Percentiles rank a stretch among this genome's conserved stretches.
phyloP scores from a whole-genome alignment of 768 basidiomycete species.

The Piloderma croceum region DNA sequence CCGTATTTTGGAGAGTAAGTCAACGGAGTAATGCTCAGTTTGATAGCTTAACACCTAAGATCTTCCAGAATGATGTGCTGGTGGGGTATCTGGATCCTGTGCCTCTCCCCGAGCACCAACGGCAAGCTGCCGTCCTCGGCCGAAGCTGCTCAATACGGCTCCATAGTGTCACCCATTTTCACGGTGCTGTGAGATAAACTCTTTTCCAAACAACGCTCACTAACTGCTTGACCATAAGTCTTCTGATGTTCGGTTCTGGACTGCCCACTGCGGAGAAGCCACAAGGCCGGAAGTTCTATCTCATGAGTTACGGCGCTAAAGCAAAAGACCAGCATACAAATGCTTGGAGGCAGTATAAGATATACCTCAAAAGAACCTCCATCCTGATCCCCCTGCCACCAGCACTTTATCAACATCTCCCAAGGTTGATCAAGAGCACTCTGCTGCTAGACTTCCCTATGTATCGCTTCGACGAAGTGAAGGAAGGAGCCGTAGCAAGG shows the following conservation, averaged over 20 bases:
- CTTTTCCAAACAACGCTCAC: background rate
- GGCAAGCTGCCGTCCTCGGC: slow-evolving; percentile 36
- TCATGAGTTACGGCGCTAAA: slow-evolving; percentile 41
- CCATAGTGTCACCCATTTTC: slow-evolving; percentile 58
- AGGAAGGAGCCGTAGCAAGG: slow-evolving; percentile 40
- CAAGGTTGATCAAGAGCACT: slow-evolving; percentile 46
- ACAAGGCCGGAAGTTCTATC: slow-evolving; percentile 52
- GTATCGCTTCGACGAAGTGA: slow-evolving; percentile 50
- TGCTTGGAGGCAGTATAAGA: slow-evolving; percentile 51
- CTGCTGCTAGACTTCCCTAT: slow-evolving; percentile 59
- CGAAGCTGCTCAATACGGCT: slow-evolving; percentile 51
- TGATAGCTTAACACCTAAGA: slow-evolving; percentile 1
- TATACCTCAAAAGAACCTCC: slow-evolving; percentile 51
- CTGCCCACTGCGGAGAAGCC: slow-evolving; percentile 69
- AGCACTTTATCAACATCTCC: slow-evolving; percentile 45
- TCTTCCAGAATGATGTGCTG: slow-evolving; percentile 49
- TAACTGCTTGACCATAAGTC: slow-evolving; percentile 23
- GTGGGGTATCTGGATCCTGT: slow-evolving; percentile 62
- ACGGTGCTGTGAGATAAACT: slow-evolving; percentile 50
- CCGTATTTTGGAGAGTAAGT: slow-evolving; percentile 69
- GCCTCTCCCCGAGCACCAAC: slow-evolving; percentile 52
- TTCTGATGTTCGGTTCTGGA: slow-evolving; percentile 63
- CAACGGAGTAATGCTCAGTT: background rate
- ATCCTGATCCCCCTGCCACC: slow-evolving; percentile 61
- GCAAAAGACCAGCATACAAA: slow-evolving; percentile 23